These are phyloP conservation scores for Neurospora cerealis DNA, from an alignment of 495 filamentous ascomycete species.

Conservation along the genomic window DNA sequence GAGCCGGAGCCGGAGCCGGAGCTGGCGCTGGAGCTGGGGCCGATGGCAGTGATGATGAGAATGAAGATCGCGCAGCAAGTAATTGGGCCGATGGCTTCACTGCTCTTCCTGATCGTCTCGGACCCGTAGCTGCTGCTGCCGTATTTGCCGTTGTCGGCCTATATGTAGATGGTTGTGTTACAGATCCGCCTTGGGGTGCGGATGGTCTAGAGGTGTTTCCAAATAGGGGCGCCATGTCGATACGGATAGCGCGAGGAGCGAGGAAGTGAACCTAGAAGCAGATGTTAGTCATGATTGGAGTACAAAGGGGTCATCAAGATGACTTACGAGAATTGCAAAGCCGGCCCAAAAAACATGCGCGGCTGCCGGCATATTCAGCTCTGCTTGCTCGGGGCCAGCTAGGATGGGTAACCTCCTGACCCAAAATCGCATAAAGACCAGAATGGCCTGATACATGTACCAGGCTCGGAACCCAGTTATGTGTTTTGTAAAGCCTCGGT, in stretches of 20 bases:
- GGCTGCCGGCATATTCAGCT: slow-evolving; percentile 30
- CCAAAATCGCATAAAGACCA: slow-evolving; percentile 46
- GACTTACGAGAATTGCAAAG: slow-evolving; percentile 46
- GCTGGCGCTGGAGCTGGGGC: neutral
- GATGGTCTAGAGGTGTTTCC: slow-evolving; percentile 4
- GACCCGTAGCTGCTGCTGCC: neutral
- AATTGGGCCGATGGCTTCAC: neutral
- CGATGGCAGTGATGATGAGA: neutral
- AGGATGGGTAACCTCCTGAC: slow-evolving; percentile 41
- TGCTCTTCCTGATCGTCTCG: neutral
- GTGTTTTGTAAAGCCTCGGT: slow-evolving; percentile 51
- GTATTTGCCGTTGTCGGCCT: slow-evolving; percentile 6
- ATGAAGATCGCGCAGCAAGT: neutral
- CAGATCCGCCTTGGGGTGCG: slow-evolving; percentile 2
- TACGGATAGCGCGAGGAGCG: slow-evolving; percentile 41
- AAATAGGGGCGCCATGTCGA: slow-evolving; percentile 51
- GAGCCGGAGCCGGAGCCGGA: neutral
- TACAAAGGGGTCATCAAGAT: slow-evolving; percentile 5
- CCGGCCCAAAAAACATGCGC: slow-evolving; percentile 48
- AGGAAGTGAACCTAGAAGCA: slow-evolving; percentile 31
- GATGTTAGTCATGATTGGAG: slow-evolving; percentile 19
- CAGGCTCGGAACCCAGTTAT: slow-evolving; percentile 56
- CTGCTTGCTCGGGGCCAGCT: slow-evolving; percentile 28
- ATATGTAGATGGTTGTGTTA: slow-evolving; percentile 6
- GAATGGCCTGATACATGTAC: slow-evolving; percentile 57